These are phyloP conservation scores for Catunica adiposa DNA, from an alignment of 2,329 filamentous ascomycete species.

Conservation along the genomic window DNA sequence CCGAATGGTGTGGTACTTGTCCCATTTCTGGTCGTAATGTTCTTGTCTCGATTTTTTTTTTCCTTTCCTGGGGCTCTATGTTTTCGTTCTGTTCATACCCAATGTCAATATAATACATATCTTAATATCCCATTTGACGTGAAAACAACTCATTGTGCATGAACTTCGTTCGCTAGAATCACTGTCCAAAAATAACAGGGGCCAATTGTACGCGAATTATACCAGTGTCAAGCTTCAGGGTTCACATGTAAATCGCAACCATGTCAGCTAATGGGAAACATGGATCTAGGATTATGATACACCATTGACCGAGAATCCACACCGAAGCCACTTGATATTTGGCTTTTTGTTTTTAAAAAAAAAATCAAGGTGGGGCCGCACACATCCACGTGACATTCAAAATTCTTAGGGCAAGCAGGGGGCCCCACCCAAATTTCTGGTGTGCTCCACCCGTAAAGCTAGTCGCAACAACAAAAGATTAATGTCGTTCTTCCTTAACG, in stretches of 20 bases:
- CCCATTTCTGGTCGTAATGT: neutral
- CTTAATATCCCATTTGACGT: neutral
- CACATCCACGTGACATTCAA: neutral
- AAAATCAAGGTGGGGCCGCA: neutral
- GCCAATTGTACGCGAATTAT: too few species aligned
- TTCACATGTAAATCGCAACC: too few species aligned
- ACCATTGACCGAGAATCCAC: too few species aligned
- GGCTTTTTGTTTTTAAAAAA: too few species aligned
- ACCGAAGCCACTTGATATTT: neutral
- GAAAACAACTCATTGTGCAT: neutral
- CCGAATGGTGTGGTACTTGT: neutral
- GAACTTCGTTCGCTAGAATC: neutral
- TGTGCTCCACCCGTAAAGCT: neutral
- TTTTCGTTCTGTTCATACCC: neutral
- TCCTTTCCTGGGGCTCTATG: too few species aligned
- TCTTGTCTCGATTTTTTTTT: neutral
- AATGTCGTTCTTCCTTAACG: neutral
- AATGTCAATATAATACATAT: neutral
- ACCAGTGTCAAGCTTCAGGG: too few species aligned
- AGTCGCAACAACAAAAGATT: neutral
- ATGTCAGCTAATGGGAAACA: too few species aligned
- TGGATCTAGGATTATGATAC: too few species aligned
- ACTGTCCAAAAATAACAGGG: too few species aligned
- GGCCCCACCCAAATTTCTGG: constrained; percentile 2
- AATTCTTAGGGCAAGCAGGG: constrained; percentile 5